phyloP scores from a whole-genome alignment of 306 rosid genomes.

The Amphicarpaea edgeworthii region DNA sequence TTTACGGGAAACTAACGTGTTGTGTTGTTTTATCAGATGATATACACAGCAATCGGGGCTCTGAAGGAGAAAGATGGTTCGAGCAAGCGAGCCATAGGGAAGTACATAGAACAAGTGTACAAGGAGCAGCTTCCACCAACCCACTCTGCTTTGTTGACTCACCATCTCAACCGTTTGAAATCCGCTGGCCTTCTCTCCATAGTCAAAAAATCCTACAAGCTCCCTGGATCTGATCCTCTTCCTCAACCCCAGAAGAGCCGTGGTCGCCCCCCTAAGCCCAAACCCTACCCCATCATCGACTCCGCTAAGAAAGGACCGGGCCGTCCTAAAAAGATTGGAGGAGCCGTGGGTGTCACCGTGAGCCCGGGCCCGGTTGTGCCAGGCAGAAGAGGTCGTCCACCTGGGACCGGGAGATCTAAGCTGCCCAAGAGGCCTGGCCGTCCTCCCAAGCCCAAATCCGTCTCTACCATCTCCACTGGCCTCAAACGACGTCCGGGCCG shows the following conservation, averaged over 20 bases:
- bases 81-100: conserved; percentile 73
- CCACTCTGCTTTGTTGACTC: conserved; percentile 58
- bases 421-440: conserved; percentile 59
- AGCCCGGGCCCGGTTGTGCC: conserved; percentile 28
- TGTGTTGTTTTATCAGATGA: too few relatives aligned
- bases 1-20: too few relatives aligned
- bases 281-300: neutral
- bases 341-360: too few relatives aligned
- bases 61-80: conserved; percentile 73
- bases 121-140: conserved; percentile 55
- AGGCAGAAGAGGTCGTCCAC: conserved; percentile 58
- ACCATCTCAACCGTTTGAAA: conserved; percentile 65
- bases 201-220: conserved; percentile 74
- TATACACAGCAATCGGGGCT: conserved; percentile 61
- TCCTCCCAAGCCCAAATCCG: conserved; percentile 73
- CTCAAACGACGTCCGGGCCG: conserved; percentile 77
- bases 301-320: conserved; percentile 46
- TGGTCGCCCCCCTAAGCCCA: conserved; percentile 71
- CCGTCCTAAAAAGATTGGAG: conserved; percentile 51
- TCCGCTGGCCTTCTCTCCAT: conserved; percentile 55
- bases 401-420: conserved; percentile 53
- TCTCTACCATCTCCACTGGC: conserved; percentile 44
- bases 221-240: conserved; percentile 27
- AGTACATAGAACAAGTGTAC: conserved; percentile 66
- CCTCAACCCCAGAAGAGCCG: conserved; percentile 30